Evolutionary conservation across 345 rosid species (phyloP), one percentile per base, ranked within the genome.

Genomic region (Anacardium occidentale): DNA sequence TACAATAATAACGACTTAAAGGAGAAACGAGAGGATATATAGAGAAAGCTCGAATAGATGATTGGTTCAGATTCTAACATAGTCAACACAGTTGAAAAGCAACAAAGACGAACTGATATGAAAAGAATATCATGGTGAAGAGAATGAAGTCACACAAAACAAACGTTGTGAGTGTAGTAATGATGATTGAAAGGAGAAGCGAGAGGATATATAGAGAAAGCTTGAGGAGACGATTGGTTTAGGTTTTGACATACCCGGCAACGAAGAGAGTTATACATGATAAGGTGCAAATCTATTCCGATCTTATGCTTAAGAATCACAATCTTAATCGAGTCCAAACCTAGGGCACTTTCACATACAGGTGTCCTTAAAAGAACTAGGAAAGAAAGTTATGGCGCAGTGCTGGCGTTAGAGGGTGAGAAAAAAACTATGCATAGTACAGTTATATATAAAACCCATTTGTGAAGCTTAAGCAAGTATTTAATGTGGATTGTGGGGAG

Each of bases 311-410:
- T 22, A 25, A 56, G 61, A 48, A 64, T 58, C 56, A 57, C 22
- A 56, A 66, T 72, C 15, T 20, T 12, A 55, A 37, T n/a, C 22
- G 42, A 65, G 45, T 44, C 69, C 56, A 59, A 14, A 18, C 24
- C 29, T 60, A 58, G 66, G 53, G 73, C 66, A 72, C 61, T 74
- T 48, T 12, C 45, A 2, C 14, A 70, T 22, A 79, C 73, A 82
- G 70, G 77, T 76, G 79, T 79, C 75, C 29, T 1, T 13, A 50
- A 52, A 74, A 44, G 71, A 79, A 77, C 63, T 77, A 17, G 47
- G 61, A 51, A 77, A 50, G 54, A 51, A 67, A 66, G 1, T 44
- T 26, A 67, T 22, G 18, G 2, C 7, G 51, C 20, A 15, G 10
- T 24, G 40, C 24, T 20, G 34, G 45, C 54, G 2, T 54, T 57